Evolutionary conservation across 306 rosid genomes (phyloP).

Genomic region (Delonix regia): DNA sequence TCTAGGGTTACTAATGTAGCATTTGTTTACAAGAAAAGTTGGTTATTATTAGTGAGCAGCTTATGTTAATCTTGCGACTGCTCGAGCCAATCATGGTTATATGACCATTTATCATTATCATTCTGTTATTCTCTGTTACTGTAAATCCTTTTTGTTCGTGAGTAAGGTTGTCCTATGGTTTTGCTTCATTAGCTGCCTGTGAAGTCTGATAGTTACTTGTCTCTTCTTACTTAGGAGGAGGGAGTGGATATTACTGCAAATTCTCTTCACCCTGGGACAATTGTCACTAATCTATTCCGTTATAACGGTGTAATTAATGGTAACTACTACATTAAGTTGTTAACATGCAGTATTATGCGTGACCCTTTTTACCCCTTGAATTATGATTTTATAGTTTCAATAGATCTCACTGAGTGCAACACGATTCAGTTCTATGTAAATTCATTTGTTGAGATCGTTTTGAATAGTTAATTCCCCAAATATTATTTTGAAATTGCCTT

Average conservation of each 20-base stretch:
- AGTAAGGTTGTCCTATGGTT: not conserved
- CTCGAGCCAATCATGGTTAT: not conserved
- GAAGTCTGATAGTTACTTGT: slow-evolving; percentile 22
- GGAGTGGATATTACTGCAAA: slow-evolving; percentile 71
- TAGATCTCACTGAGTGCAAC: slow-evolving; percentile 9
- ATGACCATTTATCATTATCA: not conserved
- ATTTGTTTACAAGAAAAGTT: not conserved
- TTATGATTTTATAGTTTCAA: not conserved
- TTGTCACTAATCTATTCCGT: slow-evolving; percentile 74
- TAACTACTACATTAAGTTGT: slow-evolving; percentile 31
- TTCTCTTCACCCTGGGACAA: slow-evolving; percentile 87
- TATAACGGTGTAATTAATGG: slow-evolving; percentile 41
- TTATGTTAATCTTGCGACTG: not conserved
- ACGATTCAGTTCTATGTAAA: slow-evolving; percentile 5
- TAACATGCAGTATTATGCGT: slow-evolving; percentile 19
- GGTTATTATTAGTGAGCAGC: not conserved
- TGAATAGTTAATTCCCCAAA: not conserved
- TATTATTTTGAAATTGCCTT: not conserved
- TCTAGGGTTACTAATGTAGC: not conserved
- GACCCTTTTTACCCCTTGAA: slow-evolving; percentile 3
- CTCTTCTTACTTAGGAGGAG: slow-evolving; percentile 70
- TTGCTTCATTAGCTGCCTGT: slow-evolving; percentile 10
- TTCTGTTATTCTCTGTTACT: not conserved
- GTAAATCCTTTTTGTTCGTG: not conserved
- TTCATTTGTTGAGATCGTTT: not conserved